Evolutionary conservation across 495 filamentous ascomycete genomes (phyloP), one percentile per base, ranked within the genome.

Genomic region (Trichoderma virens): DNA sequence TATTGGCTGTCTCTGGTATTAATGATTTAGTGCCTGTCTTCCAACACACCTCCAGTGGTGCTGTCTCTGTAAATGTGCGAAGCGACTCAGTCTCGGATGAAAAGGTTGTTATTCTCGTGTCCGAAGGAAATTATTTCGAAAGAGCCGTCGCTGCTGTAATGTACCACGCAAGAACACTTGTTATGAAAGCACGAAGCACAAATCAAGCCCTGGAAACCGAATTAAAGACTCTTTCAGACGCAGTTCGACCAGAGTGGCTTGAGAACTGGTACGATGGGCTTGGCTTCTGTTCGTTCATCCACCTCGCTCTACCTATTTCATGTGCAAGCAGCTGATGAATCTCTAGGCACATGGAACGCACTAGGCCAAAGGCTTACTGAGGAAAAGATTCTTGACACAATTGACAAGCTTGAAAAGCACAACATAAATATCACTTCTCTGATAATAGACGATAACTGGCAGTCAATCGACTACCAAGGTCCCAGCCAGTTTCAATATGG

Each of bases 361-460:
- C 80, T 98, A 0, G 94, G 94, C 0, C 91, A 93, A 72, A 74
- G 86, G 13, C 75, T 98, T 45, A 90, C 86, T 0, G 91, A 93
- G 66, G 80, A 91, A 5, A 94, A 90, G 68, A 85, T 98, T 27
- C 70, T 92, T 27, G 72, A 83, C 32, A 91, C 93, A 14, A 77
- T 98, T 11, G 83, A 90, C 65, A 77, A 80, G 0, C 76, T 98
- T 56, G 83, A 88, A 34, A 75, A 86, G 23, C 82, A 90, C 61
- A 85, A 86, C 1, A 90, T 98, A 67, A 84, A 86, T 13, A 83
- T 97, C 45, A 85, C 85, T 3, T 92, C 86, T 66, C 75, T 98
- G 1, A 96, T 97, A 64, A 94, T 97, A 62, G 93, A 98, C 68
- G 94, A 98, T 71, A 96, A 96, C 69, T 98, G 94, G 94, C 94